These are phyloP conservation scores for Myxozyma melibiosi DNA, from an alignment of 805 yeast species.

Conservation along the genomic window DNA sequence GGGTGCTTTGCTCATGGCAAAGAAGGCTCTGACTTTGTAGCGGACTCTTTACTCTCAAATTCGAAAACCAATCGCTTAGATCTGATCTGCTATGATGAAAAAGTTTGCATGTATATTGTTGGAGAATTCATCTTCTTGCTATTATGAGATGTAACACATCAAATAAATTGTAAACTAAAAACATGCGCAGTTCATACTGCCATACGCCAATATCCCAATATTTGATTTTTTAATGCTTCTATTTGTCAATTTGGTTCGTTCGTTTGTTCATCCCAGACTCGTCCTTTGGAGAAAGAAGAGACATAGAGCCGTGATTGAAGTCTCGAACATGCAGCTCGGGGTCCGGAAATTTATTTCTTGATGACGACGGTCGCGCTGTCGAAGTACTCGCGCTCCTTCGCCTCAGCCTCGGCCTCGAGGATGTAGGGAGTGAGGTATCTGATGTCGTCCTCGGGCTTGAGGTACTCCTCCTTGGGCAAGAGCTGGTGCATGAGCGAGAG, in stretches of 20 bases:
- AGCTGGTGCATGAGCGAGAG: conserved; percentile 78
- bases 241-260: too few relatives aligned
- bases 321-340: too few relatives aligned
- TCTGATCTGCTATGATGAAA: not conserved
- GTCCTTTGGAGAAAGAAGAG: too few relatives aligned
- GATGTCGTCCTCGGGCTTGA: conserved; percentile 76
- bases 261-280: too few relatives aligned
- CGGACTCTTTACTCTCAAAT: not conserved
- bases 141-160: too few relatives aligned
- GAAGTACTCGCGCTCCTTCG: conserved; percentile 80
- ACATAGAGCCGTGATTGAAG: too few relatives aligned
- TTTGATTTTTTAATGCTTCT: conserved; percentile 2
- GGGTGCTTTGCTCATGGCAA: conserved; percentile 75
- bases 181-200: not conserved
- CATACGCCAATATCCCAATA: conserved; percentile 14
- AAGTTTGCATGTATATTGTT: conserved; percentile 4
- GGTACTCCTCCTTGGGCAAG: conserved; percentile 76
- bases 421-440: conserved; percentile 86
- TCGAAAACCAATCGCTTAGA: not conserved
- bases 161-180: not conserved
- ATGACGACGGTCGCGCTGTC: conserved; percentile 65
- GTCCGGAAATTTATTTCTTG: conserved; percentile 15
- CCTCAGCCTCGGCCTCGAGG: conserved; percentile 92
- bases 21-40: conserved; percentile 42
- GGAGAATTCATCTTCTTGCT: too few relatives aligned